Conservation (phyloP, 306 rosid species). For the Glycine soja region DNA sequence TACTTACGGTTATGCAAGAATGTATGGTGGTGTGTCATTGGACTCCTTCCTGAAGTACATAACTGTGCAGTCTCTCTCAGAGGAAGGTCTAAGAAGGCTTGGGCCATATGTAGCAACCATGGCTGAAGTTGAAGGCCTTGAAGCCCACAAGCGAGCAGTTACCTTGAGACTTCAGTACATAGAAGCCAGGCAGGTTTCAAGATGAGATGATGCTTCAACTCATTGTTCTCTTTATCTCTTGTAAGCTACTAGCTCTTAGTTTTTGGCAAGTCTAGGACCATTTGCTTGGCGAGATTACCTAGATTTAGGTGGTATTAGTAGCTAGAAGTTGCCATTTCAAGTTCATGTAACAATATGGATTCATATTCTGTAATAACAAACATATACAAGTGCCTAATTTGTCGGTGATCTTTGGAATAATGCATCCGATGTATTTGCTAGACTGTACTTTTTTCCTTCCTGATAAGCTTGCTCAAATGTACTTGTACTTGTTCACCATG, state of each 20-base stretch:
- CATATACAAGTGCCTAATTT: not conserved
- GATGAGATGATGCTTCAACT: slow-evolving; percentile 51
- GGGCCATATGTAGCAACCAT: slow-evolving; percentile 90
- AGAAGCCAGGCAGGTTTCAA: slow-evolving; percentile 72
- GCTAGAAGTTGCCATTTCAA: slow-evolving; percentile 20
- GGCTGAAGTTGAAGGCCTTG: slow-evolving; percentile 97
- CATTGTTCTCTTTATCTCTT: slow-evolving; percentile 28
- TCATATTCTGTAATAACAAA: not conserved
- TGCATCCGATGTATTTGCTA: not conserved
- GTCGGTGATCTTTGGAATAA: not conserved
- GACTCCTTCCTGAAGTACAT: slow-evolving; percentile 95
- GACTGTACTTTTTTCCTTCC: not conserved
- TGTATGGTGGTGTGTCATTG: slow-evolving; percentile 94
- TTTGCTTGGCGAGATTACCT: slow-evolving; percentile 25
- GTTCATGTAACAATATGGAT: slow-evolving; percentile 39
- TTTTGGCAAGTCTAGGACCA: slow-evolving; percentile 16
- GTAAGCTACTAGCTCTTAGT: slow-evolving; percentile 31
- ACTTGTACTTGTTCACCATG: not conserved
- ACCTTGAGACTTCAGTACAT: slow-evolving; percentile 91
- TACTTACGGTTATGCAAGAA: slow-evolving; percentile 94
- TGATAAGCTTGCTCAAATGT: not conserved
- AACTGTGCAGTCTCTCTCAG: slow-evolving; percentile 93
- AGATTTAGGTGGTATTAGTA: slow-evolving; percentile 32
- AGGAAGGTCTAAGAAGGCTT: slow-evolving; percentile 85
- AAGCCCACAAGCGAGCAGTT: slow-evolving; percentile 93